These are phyloP conservation scores for Colletotrichum musae DNA, from an alignment of 2,329 filamentous ascomycete species.

Conservation along the genomic window DNA sequence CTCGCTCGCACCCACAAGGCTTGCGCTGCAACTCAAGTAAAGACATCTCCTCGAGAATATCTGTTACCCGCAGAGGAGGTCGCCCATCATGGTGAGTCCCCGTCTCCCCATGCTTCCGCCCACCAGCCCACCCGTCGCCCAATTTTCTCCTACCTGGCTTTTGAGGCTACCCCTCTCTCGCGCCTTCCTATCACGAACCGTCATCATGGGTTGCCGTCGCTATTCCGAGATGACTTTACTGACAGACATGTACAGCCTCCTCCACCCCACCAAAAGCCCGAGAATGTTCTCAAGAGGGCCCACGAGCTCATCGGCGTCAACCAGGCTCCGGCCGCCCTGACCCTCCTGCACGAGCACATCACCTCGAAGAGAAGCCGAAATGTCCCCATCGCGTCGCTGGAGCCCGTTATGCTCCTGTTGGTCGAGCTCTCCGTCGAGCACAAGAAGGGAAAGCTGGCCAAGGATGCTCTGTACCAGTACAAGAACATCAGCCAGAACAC, in stretches of 20 bases:
- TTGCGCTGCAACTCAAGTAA: slow-evolving; percentile 54
- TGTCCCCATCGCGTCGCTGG: slow-evolving; percentile 94
- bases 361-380: slow-evolving; percentile 98
- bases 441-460: slow-evolving; percentile 97
- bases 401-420: slow-evolving; percentile 98
- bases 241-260: slow-evolving; percentile 77
- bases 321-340: slow-evolving; percentile 92
- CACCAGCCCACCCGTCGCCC: slow-evolving; percentile 3
- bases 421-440: slow-evolving; percentile 97
- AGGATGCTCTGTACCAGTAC: slow-evolving; percentile 99
- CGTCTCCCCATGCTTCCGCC: not conserved
- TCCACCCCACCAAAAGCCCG: slow-evolving; percentile 95
- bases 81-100: slow-evolving; percentile 55
- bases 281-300: slow-evolving; percentile 99
- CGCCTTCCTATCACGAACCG: slow-evolving; percentile 74
- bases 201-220: slow-evolving; percentile 21
- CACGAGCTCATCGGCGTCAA: slow-evolving; percentile 99
- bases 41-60: slow-evolving; percentile 50
- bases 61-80: slow-evolving; percentile 61
- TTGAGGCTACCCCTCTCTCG: slow-evolving; percentile 42
- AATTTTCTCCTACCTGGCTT: slow-evolving; percentile 21
- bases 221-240: slow-evolving; percentile 43
- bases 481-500: slow-evolving; percentile 99
- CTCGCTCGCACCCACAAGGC: slow-evolving; percentile 51
- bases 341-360: slow-evolving; percentile 98